phyloP scores from a whole-genome alignment of 2,329 filamentous ascomycete species.

The Westerdykella aurantiaca region DNA sequence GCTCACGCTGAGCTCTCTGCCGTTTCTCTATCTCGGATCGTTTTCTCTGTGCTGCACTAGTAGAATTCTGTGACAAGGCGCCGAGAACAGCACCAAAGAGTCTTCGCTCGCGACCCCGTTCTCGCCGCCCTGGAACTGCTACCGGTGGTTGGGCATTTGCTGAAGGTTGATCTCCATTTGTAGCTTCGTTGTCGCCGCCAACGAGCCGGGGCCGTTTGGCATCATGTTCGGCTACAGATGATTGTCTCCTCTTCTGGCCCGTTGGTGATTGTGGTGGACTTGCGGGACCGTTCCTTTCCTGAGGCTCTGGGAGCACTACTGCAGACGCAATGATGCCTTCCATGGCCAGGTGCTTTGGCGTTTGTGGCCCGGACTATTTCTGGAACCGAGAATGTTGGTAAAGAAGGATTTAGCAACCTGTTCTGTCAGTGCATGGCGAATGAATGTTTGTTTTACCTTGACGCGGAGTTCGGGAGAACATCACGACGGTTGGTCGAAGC shows the following conservation, averaged over 20 bases:
- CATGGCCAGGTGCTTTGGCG: conserved; percentile 9
- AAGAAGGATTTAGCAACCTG: too few relatives aligned
- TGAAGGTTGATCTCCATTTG: conserved; percentile 15
- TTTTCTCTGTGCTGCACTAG: conserved; percentile 57
- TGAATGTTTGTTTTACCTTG: background rate
- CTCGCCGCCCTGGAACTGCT: conserved; percentile 39
- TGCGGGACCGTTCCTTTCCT: conserved; percentile 6
- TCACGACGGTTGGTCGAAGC: background rate
- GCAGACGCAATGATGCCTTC: conserved; percentile 48
- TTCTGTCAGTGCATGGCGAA: too few relatives aligned
- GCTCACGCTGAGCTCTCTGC: conserved; percentile 68
- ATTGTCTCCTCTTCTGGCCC: conserved; percentile 48
- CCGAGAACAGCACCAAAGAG: conserved; percentile 78
- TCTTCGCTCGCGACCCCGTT: conserved; percentile 77
- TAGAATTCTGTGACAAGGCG: conserved; percentile 67
- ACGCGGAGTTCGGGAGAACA: background rate
- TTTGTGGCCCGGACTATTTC: too few relatives aligned
- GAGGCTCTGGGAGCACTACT: conserved; percentile 48
- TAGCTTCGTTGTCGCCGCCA: conserved; percentile 20
- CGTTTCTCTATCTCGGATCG: conserved; percentile 76
- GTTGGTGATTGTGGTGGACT: conserved; percentile 21
- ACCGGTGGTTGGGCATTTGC: conserved; percentile 29
- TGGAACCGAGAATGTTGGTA: too few relatives aligned
- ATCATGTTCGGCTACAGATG: conserved; percentile 47
- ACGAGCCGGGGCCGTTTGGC: conserved; percentile 51